Conservation (phyloP, 2,329 filamentous ascomycete species). For the Dactylonectria estremocensis region DNA sequence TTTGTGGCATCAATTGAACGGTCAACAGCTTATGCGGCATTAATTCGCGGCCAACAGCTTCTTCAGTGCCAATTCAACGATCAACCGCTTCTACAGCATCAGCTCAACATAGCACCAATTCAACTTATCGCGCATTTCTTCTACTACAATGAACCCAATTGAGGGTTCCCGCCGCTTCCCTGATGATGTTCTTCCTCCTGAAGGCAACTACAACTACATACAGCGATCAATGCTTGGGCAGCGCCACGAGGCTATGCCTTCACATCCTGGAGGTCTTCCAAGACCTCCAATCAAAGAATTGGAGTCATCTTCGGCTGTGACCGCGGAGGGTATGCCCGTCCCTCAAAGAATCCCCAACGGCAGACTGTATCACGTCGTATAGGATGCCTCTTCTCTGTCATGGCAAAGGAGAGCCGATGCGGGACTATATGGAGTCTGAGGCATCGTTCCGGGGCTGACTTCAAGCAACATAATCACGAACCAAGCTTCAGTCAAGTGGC, state of each 20-base stretch:
- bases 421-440: slow-evolving; percentile 8
- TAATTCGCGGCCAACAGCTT: neutral
- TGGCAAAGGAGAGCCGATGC: slow-evolving; percentile 5
- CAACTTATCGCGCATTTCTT: too few relatives aligned
- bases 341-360: neutral
- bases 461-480: slow-evolving; percentile 14
- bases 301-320: neutral
- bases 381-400: slow-evolving; percentile 22
- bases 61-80: neutral
- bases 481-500: slow-evolving; percentile 10
- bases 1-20: too few relatives aligned
- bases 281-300: slow-evolving; percentile 4
- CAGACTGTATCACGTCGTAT: slow-evolving; percentile 5
- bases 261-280: neutral
- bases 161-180: too few relatives aligned
- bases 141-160: too few relatives aligned
- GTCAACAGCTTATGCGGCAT: too few relatives aligned
- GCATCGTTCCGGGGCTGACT: neutral
- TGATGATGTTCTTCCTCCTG: too few relatives aligned
- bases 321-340: slow-evolving; percentile 6
- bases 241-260: too few relatives aligned
- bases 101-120: neutral
- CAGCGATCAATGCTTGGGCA: too few relatives aligned
- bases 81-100: neutral
- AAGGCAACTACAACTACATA: too few relatives aligned